Evolutionary conservation across 257 asterid genomes (phyloP).

Genomic region (Nicotiana tomentosiformis): DNA sequence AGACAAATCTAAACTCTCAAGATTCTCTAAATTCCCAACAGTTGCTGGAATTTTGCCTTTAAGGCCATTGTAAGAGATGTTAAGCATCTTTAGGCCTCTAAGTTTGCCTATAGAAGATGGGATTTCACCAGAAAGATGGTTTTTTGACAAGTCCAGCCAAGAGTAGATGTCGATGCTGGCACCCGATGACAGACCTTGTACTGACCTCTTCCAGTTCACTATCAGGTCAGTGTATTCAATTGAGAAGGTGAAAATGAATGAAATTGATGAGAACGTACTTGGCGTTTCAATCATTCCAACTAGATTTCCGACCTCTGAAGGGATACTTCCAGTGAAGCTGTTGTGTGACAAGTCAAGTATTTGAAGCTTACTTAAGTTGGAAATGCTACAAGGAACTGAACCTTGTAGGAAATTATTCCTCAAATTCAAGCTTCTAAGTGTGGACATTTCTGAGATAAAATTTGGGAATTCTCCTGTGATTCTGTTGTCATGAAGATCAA

Average conservation of each 20-base stretch:
- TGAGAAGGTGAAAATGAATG: constrained; percentile 1
- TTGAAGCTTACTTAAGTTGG: constrained; percentile 20
- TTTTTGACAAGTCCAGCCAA: constrained; percentile 20
- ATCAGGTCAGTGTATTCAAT: constrained; percentile 14
- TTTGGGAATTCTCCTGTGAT: constrained; percentile 20
- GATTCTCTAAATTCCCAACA: constrained; percentile 11
- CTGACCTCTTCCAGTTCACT: constrained; percentile 26
- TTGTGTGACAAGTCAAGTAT: constrained; percentile 24
- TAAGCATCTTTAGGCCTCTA: constrained; percentile 26
- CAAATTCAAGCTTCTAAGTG: constrained; percentile 18
- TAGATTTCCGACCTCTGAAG: constrained; percentile 14
- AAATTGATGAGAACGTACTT: neutral
- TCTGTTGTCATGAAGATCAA: constrained; percentile 25
- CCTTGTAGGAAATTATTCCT: constrained; percentile 32
- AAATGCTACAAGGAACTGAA: constrained; percentile 14
- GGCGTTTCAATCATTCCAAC: constrained; percentile 26
- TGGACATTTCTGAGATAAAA: constrained; percentile 13
- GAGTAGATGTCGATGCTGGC: constrained; percentile 21
- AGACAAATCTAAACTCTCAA: constrained; percentile 24
- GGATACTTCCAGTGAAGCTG: constrained; percentile 23
- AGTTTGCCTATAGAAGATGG: constrained; percentile 29
- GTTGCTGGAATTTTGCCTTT: constrained; percentile 22
- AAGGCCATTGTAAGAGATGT: constrained; percentile 19
- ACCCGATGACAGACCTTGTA: constrained; percentile 19
- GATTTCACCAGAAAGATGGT: constrained; percentile 23